A percentile compares a stretch with the other conserved stretches of the same genome.
phyloP scores from a whole-genome alignment of 768 basidiomycete species.

The Leccinum fibrillosum region DNA sequence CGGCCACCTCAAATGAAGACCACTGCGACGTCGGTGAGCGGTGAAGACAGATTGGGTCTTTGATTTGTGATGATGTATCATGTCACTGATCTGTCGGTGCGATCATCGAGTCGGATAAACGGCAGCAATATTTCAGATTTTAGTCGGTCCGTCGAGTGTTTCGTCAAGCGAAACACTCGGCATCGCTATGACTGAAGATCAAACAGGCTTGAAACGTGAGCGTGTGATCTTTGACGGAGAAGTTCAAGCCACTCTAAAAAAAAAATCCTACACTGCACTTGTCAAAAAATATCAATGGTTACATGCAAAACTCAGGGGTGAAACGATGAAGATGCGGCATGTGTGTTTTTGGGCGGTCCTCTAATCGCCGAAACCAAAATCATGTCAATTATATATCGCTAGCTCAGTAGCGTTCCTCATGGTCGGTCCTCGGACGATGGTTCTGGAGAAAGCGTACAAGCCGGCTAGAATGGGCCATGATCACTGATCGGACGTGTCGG shows the following conservation, averaged over 20 bases:
- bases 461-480: neutral
- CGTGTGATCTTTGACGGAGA: neutral
- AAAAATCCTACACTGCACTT: neutral
- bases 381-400: neutral
- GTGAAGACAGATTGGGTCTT: neutral
- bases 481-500: slow-evolving; percentile 7
- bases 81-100: neutral
- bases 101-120: neutral
- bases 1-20: neutral
- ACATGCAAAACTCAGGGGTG: slow-evolving; percentile 2
- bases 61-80: neutral
- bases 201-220: neutral
- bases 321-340: neutral
- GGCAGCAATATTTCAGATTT: neutral
- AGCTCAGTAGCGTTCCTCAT: neutral
- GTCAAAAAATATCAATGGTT: neutral
- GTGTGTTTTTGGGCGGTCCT: neutral
- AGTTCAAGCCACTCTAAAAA: neutral
- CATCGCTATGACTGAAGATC: neutral
- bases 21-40: neutral
- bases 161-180: neutral
- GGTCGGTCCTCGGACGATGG: neutral
- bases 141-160: neutral
- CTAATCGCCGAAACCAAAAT: neutral
- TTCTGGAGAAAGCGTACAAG: neutral